Base-by-base conservation (phyloP, 2,329 filamentous ascomycete species). In the Arthrobotrys entomopaga region DNA sequence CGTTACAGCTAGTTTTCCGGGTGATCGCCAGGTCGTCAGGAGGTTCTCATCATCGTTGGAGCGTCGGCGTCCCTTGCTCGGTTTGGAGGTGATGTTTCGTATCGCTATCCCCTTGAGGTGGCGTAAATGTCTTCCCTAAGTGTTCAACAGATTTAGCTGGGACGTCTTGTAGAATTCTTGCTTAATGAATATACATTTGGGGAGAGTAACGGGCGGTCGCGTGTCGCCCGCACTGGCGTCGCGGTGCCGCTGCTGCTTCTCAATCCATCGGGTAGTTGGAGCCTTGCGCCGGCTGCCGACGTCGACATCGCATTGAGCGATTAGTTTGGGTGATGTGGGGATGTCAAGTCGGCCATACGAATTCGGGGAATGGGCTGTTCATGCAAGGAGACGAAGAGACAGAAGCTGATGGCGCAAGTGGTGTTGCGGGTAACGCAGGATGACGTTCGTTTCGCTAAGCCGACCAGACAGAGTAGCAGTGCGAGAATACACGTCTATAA, bases 41-140 rank as follows among this genome's bases (percentile, higher is more conserved):
- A 78, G 61, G 46, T 66, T 77, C 59, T 78, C 77, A 46, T 78
- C 77, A 49, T 78, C 77, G 16, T 76, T 77, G 7, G 77, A 78
- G 46, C 71, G 75, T 63, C 70, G 26, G 15, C 65, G 64, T 26
- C 52, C 50, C 46, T 63, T 65, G 4, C 40, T 48, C 5, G 59
- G 54, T 54, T 61, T 74, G 20, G 42, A 52, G 10, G 75, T 54
- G 54, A 74, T 42, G 22, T 71, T 74, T 65, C 74, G 74, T 22
- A 78, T 57, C 24, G 64, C 75, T 49, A 78, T 76, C 29, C 76
- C 76, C 19, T 61, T 77, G 29, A 78, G 52, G 48, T 78, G 77
- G 48, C 77, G 76, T 38, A 78, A 52, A 67, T 77, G 77, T 5
- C 76, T 65, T 43, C 76, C 76, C 77, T 76, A 15, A n/a, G 5